Evolutionary conservation across 2,329 filamentous ascomycete genomes (phyloP).

Genomic region (Fusarium camptoceras): DNA sequence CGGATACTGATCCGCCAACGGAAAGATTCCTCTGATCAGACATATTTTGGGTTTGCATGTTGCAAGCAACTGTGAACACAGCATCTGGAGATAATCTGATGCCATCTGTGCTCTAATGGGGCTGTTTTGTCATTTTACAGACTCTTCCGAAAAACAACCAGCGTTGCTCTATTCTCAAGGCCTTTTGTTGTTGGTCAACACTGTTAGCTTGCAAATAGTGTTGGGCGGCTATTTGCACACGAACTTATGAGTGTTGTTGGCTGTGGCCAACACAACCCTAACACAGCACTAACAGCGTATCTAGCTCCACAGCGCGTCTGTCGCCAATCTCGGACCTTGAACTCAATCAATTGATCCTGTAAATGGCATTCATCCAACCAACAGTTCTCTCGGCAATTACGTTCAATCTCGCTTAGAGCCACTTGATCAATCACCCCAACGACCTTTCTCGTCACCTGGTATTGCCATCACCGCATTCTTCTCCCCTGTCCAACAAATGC

Average conservation of each 20-base stretch:
- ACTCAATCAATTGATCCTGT: not conserved
- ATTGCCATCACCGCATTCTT: not conserved
- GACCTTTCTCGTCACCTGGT: not conserved
- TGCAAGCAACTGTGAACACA: not conserved
- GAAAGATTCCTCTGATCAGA: not conserved
- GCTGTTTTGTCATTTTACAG: not conserved
- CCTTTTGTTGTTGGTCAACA: not conserved
- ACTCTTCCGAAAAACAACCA: not conserved
- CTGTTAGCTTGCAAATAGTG: not conserved
- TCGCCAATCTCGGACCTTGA: not conserved
- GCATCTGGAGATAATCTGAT: not conserved
- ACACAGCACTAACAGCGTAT: not conserved
- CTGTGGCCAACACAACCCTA: not conserved
- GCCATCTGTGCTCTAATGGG: not conserved
- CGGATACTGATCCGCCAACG: not conserved
- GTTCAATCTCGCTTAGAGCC: not conserved
- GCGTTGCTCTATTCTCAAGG: not conserved
- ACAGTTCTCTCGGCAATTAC: not conserved
- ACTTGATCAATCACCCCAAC: not conserved
- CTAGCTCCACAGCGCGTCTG: not conserved
- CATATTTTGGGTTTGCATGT: not conserved
- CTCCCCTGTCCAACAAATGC: slow-evolving; percentile 1
- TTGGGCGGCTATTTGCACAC: not conserved
- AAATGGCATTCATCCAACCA: not conserved
- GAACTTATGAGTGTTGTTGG: not conserved